These are phyloP conservation scores for Helianthus tuberosus DNA, from an alignment of 129 eudicot genomes.

Conservation along the genomic window DNA sequence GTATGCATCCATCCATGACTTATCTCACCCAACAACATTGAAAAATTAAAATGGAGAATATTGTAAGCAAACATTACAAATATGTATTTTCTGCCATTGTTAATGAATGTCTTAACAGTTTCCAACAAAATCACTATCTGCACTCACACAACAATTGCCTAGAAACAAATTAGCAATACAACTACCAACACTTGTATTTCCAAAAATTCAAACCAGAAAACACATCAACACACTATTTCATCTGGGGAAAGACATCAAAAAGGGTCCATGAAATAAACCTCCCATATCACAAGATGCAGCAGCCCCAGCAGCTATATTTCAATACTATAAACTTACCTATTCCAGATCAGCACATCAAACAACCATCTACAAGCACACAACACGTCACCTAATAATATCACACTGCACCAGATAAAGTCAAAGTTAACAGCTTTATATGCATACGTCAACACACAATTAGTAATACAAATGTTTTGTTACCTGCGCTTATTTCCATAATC, in stretches of 20 bases:
- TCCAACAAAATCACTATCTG: slow-evolving; percentile 36
- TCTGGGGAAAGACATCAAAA: slow-evolving; percentile 20
- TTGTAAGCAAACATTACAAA: slow-evolving; percentile 24
- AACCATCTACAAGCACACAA: slow-evolving; percentile 28
- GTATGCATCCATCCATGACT: neutral
- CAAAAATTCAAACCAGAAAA: slow-evolving; percentile 30
- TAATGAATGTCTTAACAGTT: slow-evolving; percentile 23
- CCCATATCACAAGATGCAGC: slow-evolving; percentile 16
- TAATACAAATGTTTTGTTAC: slow-evolving; percentile 21
- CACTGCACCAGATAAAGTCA: slow-evolving; percentile 21
- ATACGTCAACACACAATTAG: neutral
- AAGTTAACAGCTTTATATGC: neutral
- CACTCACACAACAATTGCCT: slow-evolving; percentile 32
- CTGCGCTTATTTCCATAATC: slow-evolving; percentile 51
- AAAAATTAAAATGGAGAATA: neutral
- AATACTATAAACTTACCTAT: slow-evolving; percentile 30
- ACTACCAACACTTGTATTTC: slow-evolving; percentile 22
- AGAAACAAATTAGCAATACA: slow-evolving; percentile 36
- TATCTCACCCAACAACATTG: neutral
- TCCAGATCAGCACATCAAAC: slow-evolving; percentile 25
- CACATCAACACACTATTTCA: slow-evolving; percentile 33
- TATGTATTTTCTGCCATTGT: slow-evolving; percentile 27
- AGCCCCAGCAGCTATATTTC: slow-evolving; percentile 8
- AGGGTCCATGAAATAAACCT: slow-evolving; percentile 21
- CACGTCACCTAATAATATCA: slow-evolving; percentile 23